phyloP scores from a whole-genome alignment of 352 stramenopile species.

The Phytophthora chlamydospora region DNA sequence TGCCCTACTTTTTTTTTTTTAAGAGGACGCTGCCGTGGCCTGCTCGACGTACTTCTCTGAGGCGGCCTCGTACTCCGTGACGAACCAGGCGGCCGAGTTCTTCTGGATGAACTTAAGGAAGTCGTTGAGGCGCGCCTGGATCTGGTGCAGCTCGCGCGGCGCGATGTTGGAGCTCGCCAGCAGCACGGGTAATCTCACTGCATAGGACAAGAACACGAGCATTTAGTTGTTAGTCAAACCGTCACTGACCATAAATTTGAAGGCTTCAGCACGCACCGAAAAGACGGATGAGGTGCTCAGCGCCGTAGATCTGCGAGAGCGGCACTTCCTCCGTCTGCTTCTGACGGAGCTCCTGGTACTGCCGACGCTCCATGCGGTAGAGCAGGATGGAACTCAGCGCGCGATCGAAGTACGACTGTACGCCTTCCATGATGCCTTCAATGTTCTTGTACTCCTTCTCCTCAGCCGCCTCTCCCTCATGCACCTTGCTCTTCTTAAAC shows the following conservation, averaged over 20 bases:
- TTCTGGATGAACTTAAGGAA: slow-evolving; percentile 88
- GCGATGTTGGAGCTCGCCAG: slow-evolving; percentile 65
- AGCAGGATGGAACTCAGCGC: slow-evolving; percentile 90
- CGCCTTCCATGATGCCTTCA: slow-evolving; percentile 81
- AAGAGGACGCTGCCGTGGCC: slow-evolving; percentile 27
- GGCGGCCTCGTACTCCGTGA: slow-evolving; percentile 66
- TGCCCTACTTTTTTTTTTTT: not conserved
- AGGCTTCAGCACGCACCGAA: slow-evolving; percentile 68
- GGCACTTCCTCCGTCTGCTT: slow-evolving; percentile 54
- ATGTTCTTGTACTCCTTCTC: slow-evolving; percentile 88
- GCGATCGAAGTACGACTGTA: slow-evolving; percentile 91
- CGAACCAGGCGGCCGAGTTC: slow-evolving; percentile 70
- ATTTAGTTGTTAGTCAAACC: too few species aligned
- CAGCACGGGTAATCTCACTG: slow-evolving; percentile 84
- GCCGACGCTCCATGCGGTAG: slow-evolving; percentile 90
- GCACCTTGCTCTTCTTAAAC: slow-evolving; percentile 75
- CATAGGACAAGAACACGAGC: slow-evolving; percentile 3
- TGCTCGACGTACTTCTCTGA: slow-evolving; percentile 66
- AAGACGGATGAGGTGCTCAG: slow-evolving; percentile 90
- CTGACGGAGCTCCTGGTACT: slow-evolving; percentile 86
- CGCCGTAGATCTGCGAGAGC: slow-evolving; percentile 92
- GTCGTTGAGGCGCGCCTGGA: slow-evolving; percentile 79
- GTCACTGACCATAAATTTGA: too few species aligned
- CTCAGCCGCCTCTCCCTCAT: slow-evolving; percentile 51
- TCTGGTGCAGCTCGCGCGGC: slow-evolving; percentile 61